Evolutionary conservation across 2,329 filamentous ascomycete species (phyloP).

Genomic region (Aspergillus viridinutans): DNA sequence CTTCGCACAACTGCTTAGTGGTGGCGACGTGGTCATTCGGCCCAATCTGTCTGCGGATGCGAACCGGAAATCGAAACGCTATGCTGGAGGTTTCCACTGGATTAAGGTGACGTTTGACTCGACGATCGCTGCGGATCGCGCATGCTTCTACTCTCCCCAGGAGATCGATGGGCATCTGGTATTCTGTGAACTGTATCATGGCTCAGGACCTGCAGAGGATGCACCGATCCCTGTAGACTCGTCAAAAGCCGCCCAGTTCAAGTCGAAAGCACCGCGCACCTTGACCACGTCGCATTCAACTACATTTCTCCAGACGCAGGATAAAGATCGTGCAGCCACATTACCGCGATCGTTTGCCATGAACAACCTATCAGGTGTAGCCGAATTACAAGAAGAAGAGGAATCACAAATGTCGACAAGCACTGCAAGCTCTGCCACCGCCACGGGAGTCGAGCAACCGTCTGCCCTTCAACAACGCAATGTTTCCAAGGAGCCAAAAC

Average conservation of each 20-base stretch:
- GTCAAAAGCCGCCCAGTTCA: constrained; percentile 18
- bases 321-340: constrained; percentile 29
- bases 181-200: constrained; percentile 66
- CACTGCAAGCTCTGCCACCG: constrained; percentile 42
- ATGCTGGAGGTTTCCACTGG: constrained; percentile 85
- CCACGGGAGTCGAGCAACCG: constrained; percentile 22
- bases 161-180: constrained; percentile 66
- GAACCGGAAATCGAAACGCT: constrained; percentile 72
- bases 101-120: constrained; percentile 82
- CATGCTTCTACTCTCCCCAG: constrained; percentile 67
- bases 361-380: constrained; percentile 31
- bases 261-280: constrained; percentile 29
- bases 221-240: constrained; percentile 55
- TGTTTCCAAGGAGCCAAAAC: constrained; percentile 26
- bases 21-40: constrained; percentile 67
- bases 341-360: constrained; percentile 39
- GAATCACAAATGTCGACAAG: constrained; percentile 32
- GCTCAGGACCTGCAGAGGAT: constrained; percentile 61
- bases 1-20: constrained; percentile 68
- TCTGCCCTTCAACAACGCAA: constrained; percentile 27
- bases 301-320: constrained; percentile 28
- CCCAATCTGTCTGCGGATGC: constrained; percentile 67
- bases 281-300: constrained; percentile 35
- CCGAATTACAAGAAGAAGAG: constrained; percentile 27
- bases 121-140: constrained; percentile 64